Percentiles rank a stretch among this genome's conserved stretches.
phyloP scores from a whole-genome alignment of 2,329 filamentous ascomycete genomes.

The Aspergillus hortae region DNA sequence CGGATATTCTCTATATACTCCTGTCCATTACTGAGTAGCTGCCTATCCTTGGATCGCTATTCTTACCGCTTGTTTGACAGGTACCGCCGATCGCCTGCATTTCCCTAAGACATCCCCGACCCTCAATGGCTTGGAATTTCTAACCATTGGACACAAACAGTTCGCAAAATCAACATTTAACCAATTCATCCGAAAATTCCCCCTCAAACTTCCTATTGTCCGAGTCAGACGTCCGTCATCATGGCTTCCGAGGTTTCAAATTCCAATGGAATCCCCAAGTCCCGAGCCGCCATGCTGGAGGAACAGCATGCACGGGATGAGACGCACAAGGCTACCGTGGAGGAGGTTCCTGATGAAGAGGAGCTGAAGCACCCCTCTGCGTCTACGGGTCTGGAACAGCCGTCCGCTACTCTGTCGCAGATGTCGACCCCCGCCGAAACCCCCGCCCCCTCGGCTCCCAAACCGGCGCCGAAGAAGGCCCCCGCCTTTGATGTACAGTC shows the following conservation, averaged over 20 bases:
- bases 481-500: slow-evolving; percentile 73
- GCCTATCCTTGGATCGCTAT: background rate
- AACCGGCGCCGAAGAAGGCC: slow-evolving; percentile 39
- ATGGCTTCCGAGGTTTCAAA: slow-evolving; percentile 34
- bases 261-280: slow-evolving; percentile 36
- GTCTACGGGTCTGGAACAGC: slow-evolving; percentile 39
- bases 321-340: slow-evolving; percentile 64
- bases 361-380: slow-evolving; percentile 58
- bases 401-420: slow-evolving; percentile 21
- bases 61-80: background rate
- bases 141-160: background rate
- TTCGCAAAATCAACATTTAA: background rate
- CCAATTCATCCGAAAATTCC: background rate
- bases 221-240: slow-evolving; percentile 6
- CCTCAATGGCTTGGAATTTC: background rate
- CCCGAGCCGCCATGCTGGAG: slow-evolving; percentile 52
- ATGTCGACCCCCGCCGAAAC: slow-evolving; percentile 24
- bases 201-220: background rate
- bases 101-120: background rate
- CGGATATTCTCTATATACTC: background rate
- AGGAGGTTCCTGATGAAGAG: slow-evolving; percentile 79
- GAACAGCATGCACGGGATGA: slow-evolving; percentile 52
- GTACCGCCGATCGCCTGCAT: background rate
- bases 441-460: slow-evolving; percentile 36
- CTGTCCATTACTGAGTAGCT: background rate